Conservation (phyloP, 495 filamentous ascomycete genomes). For the Neurospora sp. region DNA sequence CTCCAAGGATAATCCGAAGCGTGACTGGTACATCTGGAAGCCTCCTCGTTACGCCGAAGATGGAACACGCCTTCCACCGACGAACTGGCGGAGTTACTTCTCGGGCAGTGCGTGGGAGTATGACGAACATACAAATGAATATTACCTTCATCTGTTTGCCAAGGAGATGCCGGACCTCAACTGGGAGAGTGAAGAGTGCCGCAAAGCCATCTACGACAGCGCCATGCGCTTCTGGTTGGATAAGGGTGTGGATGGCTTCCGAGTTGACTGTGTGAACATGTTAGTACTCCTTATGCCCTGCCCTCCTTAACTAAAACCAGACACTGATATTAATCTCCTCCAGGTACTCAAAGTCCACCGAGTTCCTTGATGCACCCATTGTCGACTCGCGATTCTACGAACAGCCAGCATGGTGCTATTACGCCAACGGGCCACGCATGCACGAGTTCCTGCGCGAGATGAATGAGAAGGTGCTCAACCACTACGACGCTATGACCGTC, state of each 20-base stretch:
- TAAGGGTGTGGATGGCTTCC: conserved; percentile 57
- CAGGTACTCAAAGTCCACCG: conserved; percentile 49
- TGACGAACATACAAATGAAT: conserved; percentile 54
- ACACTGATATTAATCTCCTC: not conserved
- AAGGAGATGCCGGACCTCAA: conserved; percentile 63
- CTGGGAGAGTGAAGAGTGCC: conserved; percentile 55
- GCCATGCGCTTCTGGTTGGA: conserved; percentile 64
- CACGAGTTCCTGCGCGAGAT: conserved; percentile 58
- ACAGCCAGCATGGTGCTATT: conserved; percentile 42
- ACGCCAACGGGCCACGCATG: conserved; percentile 54
- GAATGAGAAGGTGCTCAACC: conserved; percentile 47
- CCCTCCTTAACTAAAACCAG: not conserved
- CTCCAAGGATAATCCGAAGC: conserved; percentile 49
- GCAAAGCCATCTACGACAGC: conserved; percentile 54
- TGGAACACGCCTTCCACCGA: conserved; percentile 55
- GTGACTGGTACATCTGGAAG: conserved; percentile 70
- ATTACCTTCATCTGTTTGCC: conserved; percentile 61
- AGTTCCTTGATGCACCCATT: conserved; percentile 52
- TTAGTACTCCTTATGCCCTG: not conserved
- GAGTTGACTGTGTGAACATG: conserved; percentile 60
- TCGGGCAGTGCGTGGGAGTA: conserved; percentile 54
- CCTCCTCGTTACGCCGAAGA: conserved; percentile 45
- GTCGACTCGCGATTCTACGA: conserved; percentile 27
- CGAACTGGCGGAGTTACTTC: conserved; percentile 55
- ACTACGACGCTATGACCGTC: conserved; percentile 60